Base-by-base conservation (phyloP, 495 filamentous ascomycete species). In the Delitschia confertaspora region DNA sequence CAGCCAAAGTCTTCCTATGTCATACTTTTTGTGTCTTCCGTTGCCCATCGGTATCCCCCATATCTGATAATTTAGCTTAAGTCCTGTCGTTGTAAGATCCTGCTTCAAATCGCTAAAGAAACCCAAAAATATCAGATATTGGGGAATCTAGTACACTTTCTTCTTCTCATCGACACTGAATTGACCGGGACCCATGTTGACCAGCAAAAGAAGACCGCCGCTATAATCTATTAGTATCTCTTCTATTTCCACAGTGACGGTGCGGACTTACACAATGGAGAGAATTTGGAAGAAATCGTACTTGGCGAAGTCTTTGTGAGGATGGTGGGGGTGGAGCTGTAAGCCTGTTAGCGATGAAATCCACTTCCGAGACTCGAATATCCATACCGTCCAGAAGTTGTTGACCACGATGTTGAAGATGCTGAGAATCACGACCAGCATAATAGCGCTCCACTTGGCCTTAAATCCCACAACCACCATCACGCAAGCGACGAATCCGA, bases 261-360 rank as follows among this genome's bases (percentile, higher is more conserved):
- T 14, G 8, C 18, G 5, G 6, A 71, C 79, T 63, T 80, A 83
- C 79, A 98, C 91, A 65, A 98, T 98, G 30, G 91, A 98, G 38
- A 98, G 71, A 60, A 96, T 94, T 71, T 98, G 91, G 80, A 98
- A 98, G 71, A 98, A 98, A 64, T 96, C 91, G 73, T 98, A 98
- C 69, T 98, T 98, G 72, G 93, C 93, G 58, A 98, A 98, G 62
- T 98, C 91, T 74, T 95, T 94, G 70, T 98, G 88, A 34, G 93
- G 91, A 71, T 98, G 91, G 70, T 93, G 86, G 43, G 86, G 82
- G 67, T 96, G 91, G 49, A 98, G 89, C 89, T 95, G 48, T 8
- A 41, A 40, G 38, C 9, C 33, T 42, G 27, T 41, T 31, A 47
- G 44, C 11, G n/a, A 22, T 33, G 21, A 10, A 27, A 5, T 2